Evolutionary conservation across 2,329 filamentous ascomycete species (phyloP), one percentile per base, ranked within the genome.

Genomic region (Dactylellina leptospora): DNA sequence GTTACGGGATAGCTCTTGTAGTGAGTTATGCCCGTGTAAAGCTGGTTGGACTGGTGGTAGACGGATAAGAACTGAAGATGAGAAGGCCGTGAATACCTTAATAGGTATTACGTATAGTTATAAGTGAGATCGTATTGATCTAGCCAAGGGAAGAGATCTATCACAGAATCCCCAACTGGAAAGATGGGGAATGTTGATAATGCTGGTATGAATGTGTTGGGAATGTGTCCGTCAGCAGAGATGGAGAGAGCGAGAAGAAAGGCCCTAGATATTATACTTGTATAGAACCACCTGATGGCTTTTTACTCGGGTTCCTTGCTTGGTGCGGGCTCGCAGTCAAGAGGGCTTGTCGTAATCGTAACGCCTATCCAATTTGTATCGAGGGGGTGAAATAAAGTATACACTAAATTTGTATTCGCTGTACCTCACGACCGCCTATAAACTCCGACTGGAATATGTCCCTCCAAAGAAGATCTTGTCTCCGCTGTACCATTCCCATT

Each of bases 171-270:
- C 22, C 18, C 3, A 30, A 55, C 9, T 40, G 44, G 27, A 42
- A 10, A 53, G 27, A 48, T 10, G 20, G 44, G 51, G 42, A 56
- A 66, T 66, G 50, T 38, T 47, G 51, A 47, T 51, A 44, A 10
- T 36, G 59, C 23, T 55, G 50, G 22, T 20, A 48, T 55, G 60
- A 63, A 55, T 63, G 48, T 27, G 38, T 63, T 53, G 50, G 16
- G 48, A 38, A 38, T 33, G 48, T 36, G 6, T 38, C 25, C 20
- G 6, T 33, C n/a, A 38, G 33, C 16, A 10, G 9, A 38, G 20
- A 22, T 44, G 40, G 48, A 22, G 13, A 9, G 42, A 51, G 25
- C 10, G 16, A 45, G 27, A 55, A 11, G 42, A 10, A 58, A 66
- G 44, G 22, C 61, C 8, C 38, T 38, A 66, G 44, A 30, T 9